A percentile compares a stretch with the other conserved stretches of the same genome.
Evolutionary conservation across 169 alveolate species (phyloP).

Genomic region (Eimeria praecox): DNA sequence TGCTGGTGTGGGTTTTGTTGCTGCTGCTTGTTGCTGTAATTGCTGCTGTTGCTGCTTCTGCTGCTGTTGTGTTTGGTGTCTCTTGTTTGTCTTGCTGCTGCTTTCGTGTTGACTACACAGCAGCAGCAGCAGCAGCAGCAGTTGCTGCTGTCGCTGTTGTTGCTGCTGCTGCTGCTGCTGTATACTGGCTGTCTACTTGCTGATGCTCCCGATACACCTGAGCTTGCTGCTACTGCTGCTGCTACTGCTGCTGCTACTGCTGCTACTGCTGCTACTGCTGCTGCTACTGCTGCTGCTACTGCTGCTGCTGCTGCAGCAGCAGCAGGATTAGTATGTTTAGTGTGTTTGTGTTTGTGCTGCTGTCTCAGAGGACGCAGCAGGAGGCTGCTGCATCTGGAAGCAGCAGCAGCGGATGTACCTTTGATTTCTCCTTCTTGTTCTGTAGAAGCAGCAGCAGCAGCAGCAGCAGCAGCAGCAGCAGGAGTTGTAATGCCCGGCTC

Average conservation of each 20-base stretch:
- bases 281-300: not conserved
- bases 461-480: constrained; percentile 8
- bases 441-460: not conserved
- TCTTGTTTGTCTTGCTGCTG: not conserved
- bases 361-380: not conserved
- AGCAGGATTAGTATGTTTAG: not conserved
- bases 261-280: not conserved
- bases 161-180: not conserved
- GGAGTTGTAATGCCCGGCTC: not conserved
- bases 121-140: not conserved
- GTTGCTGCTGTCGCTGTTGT: not conserved
- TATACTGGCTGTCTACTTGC: no score
- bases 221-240: not conserved
- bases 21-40: not conserved
- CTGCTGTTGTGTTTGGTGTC: not conserved
- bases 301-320: constrained; percentile 1
- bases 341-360: not conserved
- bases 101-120: not conserved
- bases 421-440: not conserved
- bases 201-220: no score
- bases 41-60: not conserved
- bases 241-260: not conserved
- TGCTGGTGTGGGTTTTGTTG: not conserved
- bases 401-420: not conserved
- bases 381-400: not conserved